Evolutionary conservation across 1,284 basidiomycete genomes (phyloP), one percentile per base, ranked within the genome.

Genomic region (Sporisorium iseilematis-ciliati): DNA sequence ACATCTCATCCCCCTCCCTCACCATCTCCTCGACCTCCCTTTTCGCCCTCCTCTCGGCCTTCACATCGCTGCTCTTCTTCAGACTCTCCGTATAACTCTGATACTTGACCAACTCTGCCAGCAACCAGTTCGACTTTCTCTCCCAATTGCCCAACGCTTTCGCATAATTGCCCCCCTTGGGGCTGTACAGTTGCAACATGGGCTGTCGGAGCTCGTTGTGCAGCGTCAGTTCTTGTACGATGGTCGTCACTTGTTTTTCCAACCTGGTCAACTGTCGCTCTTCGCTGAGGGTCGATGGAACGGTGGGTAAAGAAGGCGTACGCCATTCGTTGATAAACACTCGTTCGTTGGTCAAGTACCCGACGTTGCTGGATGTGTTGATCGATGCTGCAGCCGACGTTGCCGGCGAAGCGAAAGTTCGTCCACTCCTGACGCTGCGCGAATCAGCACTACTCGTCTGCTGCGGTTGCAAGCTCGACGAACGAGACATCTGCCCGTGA

Each of bases 271-370:
- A 55, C 85, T 99, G 96, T 5, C 90, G 88, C 86, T 97, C 95
- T 84, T 98, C 96, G 77, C 93, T 91, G 52, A 97, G 91, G n/a
- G 88, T 88, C 78, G 93, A 96, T 3, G 92, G 87, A 40, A 95
- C 90, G 21, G 90, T 90, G 3, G 95, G 92, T 1, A 93, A 90
- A 76, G 92, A 88, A 0, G 96, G 95, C 3, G 92, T 89, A 82
- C 93, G 94, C 97, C 97, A 99, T 57, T 99, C 97, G 83, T 92
- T 93, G 85, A 99, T 91, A 81, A 89, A 89, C n/a, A 90, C 90
- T 80, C 91, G 89, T 78, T 97, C 94, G 50, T 82, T 74, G 3
- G 60, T 43, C 4, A 55, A 3, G 41, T 57, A 57, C 0, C 57
- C 70, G 2, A 38, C 55, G 10, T 57, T 62, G 26, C 46, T 48